phyloP scores from a whole-genome alignment of 192 early-diverging fungal genomes.

The Backusella luteola region DNA sequence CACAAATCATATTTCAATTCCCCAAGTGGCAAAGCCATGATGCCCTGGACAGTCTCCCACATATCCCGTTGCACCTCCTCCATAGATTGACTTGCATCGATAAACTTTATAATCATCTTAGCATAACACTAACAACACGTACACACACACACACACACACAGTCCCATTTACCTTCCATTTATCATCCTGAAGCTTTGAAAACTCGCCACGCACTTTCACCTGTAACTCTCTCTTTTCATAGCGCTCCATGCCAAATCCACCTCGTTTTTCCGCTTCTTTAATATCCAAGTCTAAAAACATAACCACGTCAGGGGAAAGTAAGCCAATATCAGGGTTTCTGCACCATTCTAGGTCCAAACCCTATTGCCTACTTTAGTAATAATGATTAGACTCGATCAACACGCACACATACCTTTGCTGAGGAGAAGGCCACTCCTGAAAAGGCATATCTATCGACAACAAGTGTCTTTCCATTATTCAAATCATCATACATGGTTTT shows the following conservation, averaged over 20 bases:
- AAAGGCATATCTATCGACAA: conserved; percentile 95
- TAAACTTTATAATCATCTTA: conserved; percentile 11
- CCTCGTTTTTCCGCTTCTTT: conserved; percentile 72
- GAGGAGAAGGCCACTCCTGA: conserved; percentile 92
- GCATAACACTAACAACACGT: neutral
- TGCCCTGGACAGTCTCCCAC: neutral
- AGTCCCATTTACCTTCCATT: conserved; percentile 42
- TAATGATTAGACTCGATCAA: neutral
- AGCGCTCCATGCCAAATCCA: conserved; percentile 92
- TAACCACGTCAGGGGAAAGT: conserved; percentile 79
- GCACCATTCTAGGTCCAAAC: conserved; percentile 86
- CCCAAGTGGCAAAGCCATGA: neutral
- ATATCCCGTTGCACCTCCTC: conserved; percentile 16
- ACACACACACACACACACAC: neutral
- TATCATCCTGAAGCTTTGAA: conserved; percentile 49
- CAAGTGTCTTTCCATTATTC: conserved; percentile 64
- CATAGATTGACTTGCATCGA: conserved; percentile 23
- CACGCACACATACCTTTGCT: conserved; percentile 64
- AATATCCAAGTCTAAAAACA: conserved; percentile 84
- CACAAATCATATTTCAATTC: conserved; percentile 8
- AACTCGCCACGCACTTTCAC: conserved; percentile 74
- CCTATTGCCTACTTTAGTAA: conserved; percentile 36
- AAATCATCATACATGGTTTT: conserved; percentile 59
- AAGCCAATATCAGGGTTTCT: conserved; percentile 83
- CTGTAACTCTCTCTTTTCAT: conserved; percentile 86